These are phyloP conservation scores for Amphibolis antarctica DNA, from an alignment of 106 monocot genomes.

Conservation along the genomic window DNA sequence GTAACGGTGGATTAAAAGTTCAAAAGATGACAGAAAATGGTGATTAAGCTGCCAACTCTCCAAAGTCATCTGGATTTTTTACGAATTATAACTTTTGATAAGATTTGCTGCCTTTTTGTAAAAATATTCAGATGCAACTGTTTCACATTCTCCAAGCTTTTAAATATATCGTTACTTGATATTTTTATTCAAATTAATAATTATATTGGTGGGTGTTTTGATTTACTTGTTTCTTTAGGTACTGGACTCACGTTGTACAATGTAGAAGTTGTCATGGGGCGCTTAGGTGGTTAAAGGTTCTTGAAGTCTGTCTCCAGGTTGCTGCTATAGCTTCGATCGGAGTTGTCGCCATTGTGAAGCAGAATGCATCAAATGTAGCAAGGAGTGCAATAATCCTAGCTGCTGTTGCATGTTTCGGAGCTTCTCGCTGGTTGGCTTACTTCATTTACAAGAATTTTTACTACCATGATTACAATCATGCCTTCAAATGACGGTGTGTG, in stretches of 20 bases:
- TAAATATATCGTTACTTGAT: no score
- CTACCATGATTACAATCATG: constrained; percentile 89
- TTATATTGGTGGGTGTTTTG: no score
- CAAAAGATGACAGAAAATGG: no score
- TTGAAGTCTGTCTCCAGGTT: constrained; percentile 58
- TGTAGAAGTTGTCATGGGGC: constrained; percentile 68
- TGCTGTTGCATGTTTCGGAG: constrained; percentile 53
- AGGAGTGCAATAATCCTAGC: constrained; percentile 26
- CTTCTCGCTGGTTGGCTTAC: constrained; percentile 66
- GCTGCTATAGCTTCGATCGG: constrained; percentile 44
- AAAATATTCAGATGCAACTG: no score
- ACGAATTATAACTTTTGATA: no score
- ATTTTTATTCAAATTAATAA: no score
- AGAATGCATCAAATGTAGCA: constrained; percentile 25
- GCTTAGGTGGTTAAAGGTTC: constrained; percentile 39
- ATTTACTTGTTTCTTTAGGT: constrained; percentile 39
- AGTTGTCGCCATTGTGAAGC: constrained; percentile 41
- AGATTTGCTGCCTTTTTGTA: no score
- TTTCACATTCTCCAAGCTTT: no score
- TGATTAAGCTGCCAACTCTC: no score
- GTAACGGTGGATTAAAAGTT: no score
- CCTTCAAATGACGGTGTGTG: constrained; percentile 64
- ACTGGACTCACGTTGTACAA: constrained; percentile 71
- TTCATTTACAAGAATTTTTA: constrained; percentile 85
- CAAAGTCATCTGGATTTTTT: no score